Conservation (phyloP, 2,329 filamentous ascomycete genomes). For the Plectosphaerella cucumerina region DNA sequence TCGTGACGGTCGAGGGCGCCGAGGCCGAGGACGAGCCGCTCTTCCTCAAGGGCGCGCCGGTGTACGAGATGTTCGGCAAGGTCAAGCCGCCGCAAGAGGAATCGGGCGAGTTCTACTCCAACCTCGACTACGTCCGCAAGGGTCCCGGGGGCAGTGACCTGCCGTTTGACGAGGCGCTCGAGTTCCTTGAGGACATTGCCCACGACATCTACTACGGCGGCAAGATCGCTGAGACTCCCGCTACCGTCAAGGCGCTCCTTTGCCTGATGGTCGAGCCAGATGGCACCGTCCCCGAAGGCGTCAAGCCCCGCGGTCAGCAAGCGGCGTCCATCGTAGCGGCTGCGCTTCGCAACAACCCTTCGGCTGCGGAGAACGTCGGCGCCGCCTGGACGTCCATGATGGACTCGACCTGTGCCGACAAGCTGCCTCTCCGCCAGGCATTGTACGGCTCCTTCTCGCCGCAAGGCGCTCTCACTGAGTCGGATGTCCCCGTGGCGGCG, state of each 20-base stretch:
- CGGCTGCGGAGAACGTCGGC: conserved; percentile 49
- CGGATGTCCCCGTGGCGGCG: conserved; percentile 12
- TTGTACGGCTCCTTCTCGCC: conserved; percentile 39
- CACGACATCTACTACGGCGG: conserved; percentile 69
- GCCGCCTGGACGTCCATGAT: conserved; percentile 41
- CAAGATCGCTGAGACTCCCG: conserved; percentile 53
- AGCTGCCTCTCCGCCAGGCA: conserved; percentile 24
- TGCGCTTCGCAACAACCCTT: conserved; percentile 61
- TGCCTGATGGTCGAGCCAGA: conserved; percentile 42
- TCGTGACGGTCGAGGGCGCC: conserved; percentile 52
- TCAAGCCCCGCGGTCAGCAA: conserved; percentile 39
- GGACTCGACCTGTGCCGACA: conserved; percentile 28
- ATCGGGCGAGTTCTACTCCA: conserved; percentile 18
- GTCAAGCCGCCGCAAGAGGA: conserved; percentile 43
- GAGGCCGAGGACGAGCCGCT: conserved; percentile 22
- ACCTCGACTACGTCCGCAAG: conserved; percentile 14
- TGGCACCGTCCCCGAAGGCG: conserved; percentile 14
- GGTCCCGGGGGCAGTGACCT: conserved; percentile 18
- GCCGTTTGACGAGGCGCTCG: conserved; percentile 46
- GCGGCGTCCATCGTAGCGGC: conserved; percentile 55
- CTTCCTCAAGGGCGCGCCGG: conserved; percentile 47
- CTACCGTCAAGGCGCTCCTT: conserved; percentile 50
- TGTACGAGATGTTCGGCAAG: conserved; percentile 52
- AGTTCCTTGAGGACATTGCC: conserved; percentile 57
- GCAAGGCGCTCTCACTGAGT: conserved; percentile 7